Conservation (phyloP, 1,139 yeast species). For the Kodamaea arcana region DNA sequence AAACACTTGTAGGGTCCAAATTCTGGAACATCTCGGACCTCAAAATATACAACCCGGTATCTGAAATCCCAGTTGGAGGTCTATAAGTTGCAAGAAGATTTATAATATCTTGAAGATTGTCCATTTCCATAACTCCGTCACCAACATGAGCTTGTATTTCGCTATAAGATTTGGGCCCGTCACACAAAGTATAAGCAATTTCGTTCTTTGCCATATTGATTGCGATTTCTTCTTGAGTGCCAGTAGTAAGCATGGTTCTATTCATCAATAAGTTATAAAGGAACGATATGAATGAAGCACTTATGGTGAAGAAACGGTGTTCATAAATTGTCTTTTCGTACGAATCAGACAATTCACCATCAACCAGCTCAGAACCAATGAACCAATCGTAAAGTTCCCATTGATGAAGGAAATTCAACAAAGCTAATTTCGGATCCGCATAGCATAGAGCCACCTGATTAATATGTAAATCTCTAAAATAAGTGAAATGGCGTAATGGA, state of each 20-base stretch:
- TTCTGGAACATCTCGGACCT: conserved; percentile 33
- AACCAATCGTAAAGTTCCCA: conserved; percentile 62
- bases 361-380: conserved; percentile 20
- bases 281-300: conserved; percentile 52
- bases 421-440: conserved; percentile 40
- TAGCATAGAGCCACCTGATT: conserved; percentile 50
- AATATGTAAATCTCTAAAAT: conserved; percentile 50
- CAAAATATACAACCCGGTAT: conserved; percentile 42
- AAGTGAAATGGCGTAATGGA: conserved; percentile 34
- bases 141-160: conserved; percentile 37
- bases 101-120: conserved; percentile 34
- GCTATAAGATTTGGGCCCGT: conserved; percentile 54
- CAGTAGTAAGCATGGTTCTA: conserved; percentile 42
- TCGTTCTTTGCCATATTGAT: conserved; percentile 27
- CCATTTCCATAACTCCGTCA: conserved; percentile 28
- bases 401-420: conserved; percentile 49
- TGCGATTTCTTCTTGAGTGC: conserved; percentile 21
- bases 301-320: conserved; percentile 48
- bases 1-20: conserved; percentile 38
- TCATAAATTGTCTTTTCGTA: conserved; percentile 48
- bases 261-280: conserved; percentile 55
- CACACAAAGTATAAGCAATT: conserved; percentile 46
- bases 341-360: too few species aligned
- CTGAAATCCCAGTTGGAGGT: conserved; percentile 38
- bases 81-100: conserved; percentile 39